phyloP scores from a whole-genome alignment of 495 filamentous ascomycete species.

The Cetradonia linearis region DNA sequence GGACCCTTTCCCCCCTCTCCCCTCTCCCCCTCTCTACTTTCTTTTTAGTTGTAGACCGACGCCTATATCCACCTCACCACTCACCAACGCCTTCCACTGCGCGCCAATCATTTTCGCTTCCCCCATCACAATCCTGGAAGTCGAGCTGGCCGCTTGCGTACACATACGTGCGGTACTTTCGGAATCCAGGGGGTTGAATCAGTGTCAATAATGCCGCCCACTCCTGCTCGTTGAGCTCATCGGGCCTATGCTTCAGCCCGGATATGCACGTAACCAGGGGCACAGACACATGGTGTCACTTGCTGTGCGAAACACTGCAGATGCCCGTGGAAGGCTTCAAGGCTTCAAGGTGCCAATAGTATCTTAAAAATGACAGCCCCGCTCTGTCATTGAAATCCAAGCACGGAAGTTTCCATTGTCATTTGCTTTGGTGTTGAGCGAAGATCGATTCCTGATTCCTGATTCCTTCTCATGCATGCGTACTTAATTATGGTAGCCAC shows the following conservation, averaged over 20 bases:
- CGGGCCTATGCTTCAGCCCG: neutral
- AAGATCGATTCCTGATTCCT: neutral
- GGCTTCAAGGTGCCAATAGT: neutral
- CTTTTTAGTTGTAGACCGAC: neutral
- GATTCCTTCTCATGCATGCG: neutral
- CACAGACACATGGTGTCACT: neutral
- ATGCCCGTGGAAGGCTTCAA: neutral
- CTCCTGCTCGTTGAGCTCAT: constrained; percentile 9
- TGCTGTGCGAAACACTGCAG: constrained; percentile 4
- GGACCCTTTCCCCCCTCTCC: neutral
- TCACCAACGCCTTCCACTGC: neutral
- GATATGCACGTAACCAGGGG: constrained; percentile 1
- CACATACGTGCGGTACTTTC: neutral
- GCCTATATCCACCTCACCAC: neutral
- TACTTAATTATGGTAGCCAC: neutral
- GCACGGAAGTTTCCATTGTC: neutral
- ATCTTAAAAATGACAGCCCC: neutral
- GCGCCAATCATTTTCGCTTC: neutral
- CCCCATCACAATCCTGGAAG: neutral
- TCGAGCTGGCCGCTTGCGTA: constrained; percentile 4
- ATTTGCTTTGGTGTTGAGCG: neutral
- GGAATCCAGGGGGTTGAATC: neutral
- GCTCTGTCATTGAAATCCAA: neutral
- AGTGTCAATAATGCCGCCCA: neutral
- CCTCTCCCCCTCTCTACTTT: neutral